These are phyloP conservation scores for Pseudogymnoascus sp. DNA, from an alignment of 2,329 filamentous ascomycete genomes.

Conservation along the genomic window DNA sequence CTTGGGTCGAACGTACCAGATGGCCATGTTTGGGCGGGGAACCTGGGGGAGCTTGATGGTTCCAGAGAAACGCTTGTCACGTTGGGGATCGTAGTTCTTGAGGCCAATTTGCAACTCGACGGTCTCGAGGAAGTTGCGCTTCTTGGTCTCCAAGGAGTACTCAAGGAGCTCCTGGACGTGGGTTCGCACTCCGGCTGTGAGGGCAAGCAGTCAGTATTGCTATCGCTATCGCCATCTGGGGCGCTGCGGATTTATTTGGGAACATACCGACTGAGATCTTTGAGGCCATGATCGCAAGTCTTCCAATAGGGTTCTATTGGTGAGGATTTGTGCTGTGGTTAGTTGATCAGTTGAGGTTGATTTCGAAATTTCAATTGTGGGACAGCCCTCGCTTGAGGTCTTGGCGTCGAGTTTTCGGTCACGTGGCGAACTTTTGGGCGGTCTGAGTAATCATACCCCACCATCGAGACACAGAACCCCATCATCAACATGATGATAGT, in stretches of 20 bases:
- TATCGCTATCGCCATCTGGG: neutral
- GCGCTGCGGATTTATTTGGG: slow-evolving; percentile 7
- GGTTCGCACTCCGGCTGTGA: slow-evolving; percentile 83
- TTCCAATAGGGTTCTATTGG: slow-evolving; percentile 71
- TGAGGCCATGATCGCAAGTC: slow-evolving; percentile 74
- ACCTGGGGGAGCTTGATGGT: slow-evolving; percentile 92
- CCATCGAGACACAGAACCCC: neutral
- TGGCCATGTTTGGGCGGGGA: slow-evolving; percentile 82
- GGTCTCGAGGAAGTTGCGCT: slow-evolving; percentile 95
- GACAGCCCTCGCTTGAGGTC: slow-evolving; percentile 4
- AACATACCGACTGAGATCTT: slow-evolving; percentile 70
- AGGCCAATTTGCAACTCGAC: slow-evolving; percentile 88
- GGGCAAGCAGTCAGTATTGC: slow-evolving; percentile 27
- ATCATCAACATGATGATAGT: neutral
- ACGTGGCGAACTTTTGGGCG: slow-evolving; percentile 1
- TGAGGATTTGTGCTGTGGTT: slow-evolving; percentile 45
- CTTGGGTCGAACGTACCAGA: slow-evolving; percentile 51
- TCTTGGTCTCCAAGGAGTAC: slow-evolving; percentile 93
- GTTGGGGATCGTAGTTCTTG: slow-evolving; percentile 98
- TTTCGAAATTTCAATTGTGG: slow-evolving; percentile 11
- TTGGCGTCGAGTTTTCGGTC: neutral
- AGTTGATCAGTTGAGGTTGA: slow-evolving; percentile 1
- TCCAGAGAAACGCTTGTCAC: slow-evolving; percentile 99
- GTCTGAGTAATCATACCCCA: neutral
- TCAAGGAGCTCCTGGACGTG: slow-evolving; percentile 91